A percentile compares a stretch with the other conserved stretches of the same genome.
Evolutionary conservation across 441 rosid genomes (phyloP).

Genomic region (Corymbia calophylla): DNA sequence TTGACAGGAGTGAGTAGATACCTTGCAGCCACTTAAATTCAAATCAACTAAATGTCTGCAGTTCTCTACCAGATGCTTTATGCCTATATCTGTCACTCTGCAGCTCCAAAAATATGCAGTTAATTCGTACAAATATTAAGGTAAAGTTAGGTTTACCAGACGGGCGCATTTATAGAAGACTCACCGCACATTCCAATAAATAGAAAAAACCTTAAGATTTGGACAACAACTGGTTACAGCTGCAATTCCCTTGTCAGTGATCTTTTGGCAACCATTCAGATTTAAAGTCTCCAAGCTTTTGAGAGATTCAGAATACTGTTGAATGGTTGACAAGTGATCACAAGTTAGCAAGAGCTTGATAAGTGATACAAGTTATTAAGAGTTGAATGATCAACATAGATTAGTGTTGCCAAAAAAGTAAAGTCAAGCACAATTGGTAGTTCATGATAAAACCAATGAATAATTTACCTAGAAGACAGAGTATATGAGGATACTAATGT

Average conservation of each 20-base stretch:
- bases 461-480: not conserved
- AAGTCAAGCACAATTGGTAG: not conserved
- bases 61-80: slow-evolving; percentile 58
- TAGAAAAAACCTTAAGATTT: slow-evolving; percentile 58
- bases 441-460: not conserved
- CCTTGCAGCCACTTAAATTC: slow-evolving; percentile 95
- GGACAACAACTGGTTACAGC: slow-evolving; percentile 58
- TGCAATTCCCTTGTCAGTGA: slow-evolving; percentile 82
- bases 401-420: not conserved
- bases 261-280: slow-evolving; percentile 93
- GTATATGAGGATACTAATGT: not conserved
- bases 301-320: slow-evolving; percentile 50
- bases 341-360: not conserved
- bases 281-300: slow-evolving; percentile 61
- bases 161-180: not conserved
- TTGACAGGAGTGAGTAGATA: not conserved
- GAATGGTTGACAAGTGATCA: slow-evolving; percentile 8
- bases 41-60: slow-evolving; percentile 59
- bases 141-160: not conserved
- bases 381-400: not conserved
- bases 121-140: not conserved
- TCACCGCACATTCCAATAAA: slow-evolving; percentile 95
- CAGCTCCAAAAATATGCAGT: slow-evolving; percentile 3
- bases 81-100: slow-evolving; percentile 66
- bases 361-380: not conserved